phyloP scores from a whole-genome alignment of 2,329 filamentous ascomycete species.

The Metarhizium guizhouense region DNA sequence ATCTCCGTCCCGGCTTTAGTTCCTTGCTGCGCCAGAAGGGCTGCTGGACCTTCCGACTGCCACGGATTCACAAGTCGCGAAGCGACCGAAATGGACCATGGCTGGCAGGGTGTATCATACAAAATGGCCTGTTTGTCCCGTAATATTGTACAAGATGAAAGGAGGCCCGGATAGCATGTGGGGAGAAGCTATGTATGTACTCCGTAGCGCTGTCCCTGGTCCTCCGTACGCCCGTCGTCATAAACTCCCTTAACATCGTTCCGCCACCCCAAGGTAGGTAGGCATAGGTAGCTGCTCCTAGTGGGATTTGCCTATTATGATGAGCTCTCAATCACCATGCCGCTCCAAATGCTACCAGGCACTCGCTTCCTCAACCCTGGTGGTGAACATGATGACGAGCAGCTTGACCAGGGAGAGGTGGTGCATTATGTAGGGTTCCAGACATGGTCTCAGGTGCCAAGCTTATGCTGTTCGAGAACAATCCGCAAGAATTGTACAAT shows the following conservation, averaged over 20 bases:
- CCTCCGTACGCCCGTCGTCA: background rate
- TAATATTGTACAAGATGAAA: background rate
- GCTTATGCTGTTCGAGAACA: background rate
- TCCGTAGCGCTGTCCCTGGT: no score
- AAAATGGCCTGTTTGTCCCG: background rate
- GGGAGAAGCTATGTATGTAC: no score
- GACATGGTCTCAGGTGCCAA: background rate
- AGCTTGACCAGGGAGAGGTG: background rate
- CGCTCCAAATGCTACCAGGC: background rate
- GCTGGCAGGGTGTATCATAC: background rate
- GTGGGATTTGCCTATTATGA: background rate
- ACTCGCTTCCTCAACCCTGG: background rate
- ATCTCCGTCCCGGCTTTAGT: slow-evolving; percentile 2
- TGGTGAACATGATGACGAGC: slow-evolving; percentile 6
- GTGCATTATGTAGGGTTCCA: background rate
- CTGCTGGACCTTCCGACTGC: background rate
- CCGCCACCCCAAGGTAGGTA: no score
- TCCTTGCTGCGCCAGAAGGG: slow-evolving; percentile 5
- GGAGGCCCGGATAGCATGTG: background rate
- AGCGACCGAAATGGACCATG: background rate
- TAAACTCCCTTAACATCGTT: background rate
- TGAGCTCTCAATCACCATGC: background rate
- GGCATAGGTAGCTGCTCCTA: no score
- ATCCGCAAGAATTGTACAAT: background rate
- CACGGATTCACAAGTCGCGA: background rate